phyloP scores from a whole-genome alignment of 2,329 filamentous ascomycete species.

The Colletotrichum godetiae region DNA sequence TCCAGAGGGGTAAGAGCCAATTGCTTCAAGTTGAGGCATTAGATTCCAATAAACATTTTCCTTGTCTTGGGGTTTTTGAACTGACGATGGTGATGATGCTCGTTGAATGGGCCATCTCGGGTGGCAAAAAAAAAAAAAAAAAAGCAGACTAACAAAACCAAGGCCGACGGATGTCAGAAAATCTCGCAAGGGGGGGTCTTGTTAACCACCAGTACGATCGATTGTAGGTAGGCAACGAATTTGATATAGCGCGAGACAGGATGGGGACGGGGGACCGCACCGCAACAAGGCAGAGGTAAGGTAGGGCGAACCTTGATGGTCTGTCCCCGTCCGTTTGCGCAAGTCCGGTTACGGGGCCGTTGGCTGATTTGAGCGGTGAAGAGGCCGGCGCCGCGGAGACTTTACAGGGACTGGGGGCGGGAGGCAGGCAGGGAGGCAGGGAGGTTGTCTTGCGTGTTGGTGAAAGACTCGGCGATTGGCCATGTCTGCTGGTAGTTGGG shows the following conservation, averaged over 20 bases:
- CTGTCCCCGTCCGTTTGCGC: constrained; percentile 20
- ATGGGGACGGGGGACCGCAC: constrained; percentile 3
- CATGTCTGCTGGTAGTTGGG: not conserved
- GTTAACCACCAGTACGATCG: not conserved
- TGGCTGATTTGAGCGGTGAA: constrained; percentile 34
- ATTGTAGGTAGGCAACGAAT: not conserved
- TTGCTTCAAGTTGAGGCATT: constrained; percentile 14
- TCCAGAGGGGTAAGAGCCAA: not conserved
- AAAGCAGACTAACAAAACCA: not conserved
- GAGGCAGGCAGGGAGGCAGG: constrained; percentile 8
- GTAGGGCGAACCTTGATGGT: constrained; percentile 26
- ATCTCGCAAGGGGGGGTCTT: constrained; percentile 11
- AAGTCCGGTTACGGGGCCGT: constrained; percentile 22
- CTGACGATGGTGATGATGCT: not conserved
- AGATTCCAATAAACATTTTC: not conserved
- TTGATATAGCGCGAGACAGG: constrained; percentile 4
- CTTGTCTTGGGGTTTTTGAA: not conserved
- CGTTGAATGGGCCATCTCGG: not conserved
- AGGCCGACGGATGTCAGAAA: not conserved
- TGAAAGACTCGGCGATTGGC: constrained; percentile 12
- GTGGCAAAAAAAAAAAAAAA: not conserved
- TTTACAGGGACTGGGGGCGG: constrained; percentile 22
- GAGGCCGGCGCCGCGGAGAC: constrained; percentile 18
- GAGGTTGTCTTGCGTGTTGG: not conserved
- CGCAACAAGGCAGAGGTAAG: not conserved